Conservation (phyloP, 1,139 yeast genomes). For the Hyphopichia khmerensis region DNA sequence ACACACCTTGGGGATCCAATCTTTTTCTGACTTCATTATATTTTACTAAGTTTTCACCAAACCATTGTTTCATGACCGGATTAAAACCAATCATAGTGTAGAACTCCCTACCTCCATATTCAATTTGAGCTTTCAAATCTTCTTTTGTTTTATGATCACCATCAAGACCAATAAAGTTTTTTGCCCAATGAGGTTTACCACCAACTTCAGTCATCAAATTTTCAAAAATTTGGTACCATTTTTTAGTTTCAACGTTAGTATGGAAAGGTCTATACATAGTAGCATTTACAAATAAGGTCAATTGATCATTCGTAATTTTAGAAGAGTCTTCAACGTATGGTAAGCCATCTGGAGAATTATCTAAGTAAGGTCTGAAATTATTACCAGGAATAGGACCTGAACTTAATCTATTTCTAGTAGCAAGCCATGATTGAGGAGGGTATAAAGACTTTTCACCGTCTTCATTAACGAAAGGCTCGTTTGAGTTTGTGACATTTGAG, state of each 20-base stretch:
- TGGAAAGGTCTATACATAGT: constrained; percentile 94
- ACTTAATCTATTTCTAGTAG: constrained; percentile 34
- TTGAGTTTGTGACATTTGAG: constrained; percentile 70
- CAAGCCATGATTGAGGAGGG: constrained; percentile 43
- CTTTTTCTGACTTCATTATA: constrained; percentile 63
- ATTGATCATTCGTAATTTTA: constrained; percentile 69
- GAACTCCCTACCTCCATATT: constrained; percentile 50
- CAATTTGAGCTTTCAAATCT: constrained; percentile 37
- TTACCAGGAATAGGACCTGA: constrained; percentile 85
- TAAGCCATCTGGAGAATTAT: constrained; percentile 65
- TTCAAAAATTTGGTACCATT: constrained; percentile 87
- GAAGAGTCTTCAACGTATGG: constrained; percentile 50
- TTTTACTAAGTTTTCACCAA: constrained; percentile 63
- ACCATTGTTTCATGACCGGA: constrained; percentile 71
- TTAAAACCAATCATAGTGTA: constrained; percentile 82
- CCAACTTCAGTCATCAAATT: constrained; percentile 70
- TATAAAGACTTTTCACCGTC: constrained; percentile 45
- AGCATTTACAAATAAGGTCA: constrained; percentile 86
- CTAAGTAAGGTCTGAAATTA: constrained; percentile 74
- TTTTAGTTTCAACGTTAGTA: constrained; percentile 66
- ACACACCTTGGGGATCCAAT: constrained; percentile 81
- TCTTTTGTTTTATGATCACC: constrained; percentile 36
- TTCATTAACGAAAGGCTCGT: constrained; percentile 39
- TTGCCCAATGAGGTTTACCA: constrained; percentile 99
- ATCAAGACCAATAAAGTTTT: constrained; percentile 78